Evolutionary conservation across 768 basidiomycete genomes (phyloP).

Genomic region (Mycena galericulata): DNA sequence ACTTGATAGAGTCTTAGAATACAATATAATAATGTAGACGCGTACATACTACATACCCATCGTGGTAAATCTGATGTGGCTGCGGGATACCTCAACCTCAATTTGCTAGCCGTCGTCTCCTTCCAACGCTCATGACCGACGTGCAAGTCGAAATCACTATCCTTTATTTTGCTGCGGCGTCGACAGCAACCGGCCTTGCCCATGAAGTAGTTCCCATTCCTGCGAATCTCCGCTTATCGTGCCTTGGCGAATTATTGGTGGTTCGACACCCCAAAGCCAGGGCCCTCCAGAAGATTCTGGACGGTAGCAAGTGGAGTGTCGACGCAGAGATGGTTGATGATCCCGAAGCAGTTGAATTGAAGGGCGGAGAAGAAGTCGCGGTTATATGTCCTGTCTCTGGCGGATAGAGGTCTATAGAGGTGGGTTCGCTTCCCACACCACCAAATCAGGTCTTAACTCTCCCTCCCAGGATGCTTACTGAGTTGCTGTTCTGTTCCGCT

Average conservation of each 20-base stretch:
- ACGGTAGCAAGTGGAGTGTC: conserved; percentile 81
- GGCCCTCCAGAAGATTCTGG: conserved; percentile 64
- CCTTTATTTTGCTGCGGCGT: conserved; percentile 74
- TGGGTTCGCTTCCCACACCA: too few relatives aligned
- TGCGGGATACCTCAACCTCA: not conserved
- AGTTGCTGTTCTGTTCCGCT: conserved; percentile 7
- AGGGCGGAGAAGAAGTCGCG: conserved; percentile 82
- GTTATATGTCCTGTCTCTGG: conserved; percentile 88
- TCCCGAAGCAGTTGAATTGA: conserved; percentile 58
- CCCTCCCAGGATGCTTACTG: not conserved
- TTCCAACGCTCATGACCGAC: conserved; percentile 23
- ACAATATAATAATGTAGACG: too few relatives aligned
- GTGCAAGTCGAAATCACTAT: conserved; percentile 52
- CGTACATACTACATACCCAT: too few relatives aligned
- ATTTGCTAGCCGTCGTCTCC: not conserved
- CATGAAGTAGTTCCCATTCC: conserved; percentile 67
- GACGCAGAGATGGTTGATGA: conserved; percentile 84
- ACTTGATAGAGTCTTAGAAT: too few relatives aligned
- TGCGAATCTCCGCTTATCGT: conserved; percentile 61
- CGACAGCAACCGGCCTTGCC: conserved; percentile 72
- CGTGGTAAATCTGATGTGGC: not conserved
- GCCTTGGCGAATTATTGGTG: conserved; percentile 63
- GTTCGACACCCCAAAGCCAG: conserved; percentile 63
- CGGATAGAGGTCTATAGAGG: conserved; percentile 55
- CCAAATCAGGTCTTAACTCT: too few relatives aligned